Evolutionary conservation across 176 grass and related monocot species (phyloP).

Genomic region (Oryza meridionalis): DNA sequence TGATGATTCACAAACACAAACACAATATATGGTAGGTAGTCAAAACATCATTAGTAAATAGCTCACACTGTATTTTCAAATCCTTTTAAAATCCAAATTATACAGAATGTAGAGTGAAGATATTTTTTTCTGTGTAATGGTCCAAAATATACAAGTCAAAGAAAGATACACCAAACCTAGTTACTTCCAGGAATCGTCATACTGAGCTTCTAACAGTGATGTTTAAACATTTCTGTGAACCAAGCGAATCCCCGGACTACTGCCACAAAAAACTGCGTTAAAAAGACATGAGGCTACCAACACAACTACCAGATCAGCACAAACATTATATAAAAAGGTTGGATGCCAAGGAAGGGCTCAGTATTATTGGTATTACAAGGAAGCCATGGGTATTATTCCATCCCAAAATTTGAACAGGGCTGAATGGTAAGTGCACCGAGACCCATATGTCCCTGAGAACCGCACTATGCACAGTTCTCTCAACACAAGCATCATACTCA

Average conservation of each 20-base stretch:
- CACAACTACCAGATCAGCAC: background rate
- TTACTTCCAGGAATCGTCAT: background rate
- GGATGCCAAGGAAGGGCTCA: background rate
- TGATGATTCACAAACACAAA: background rate
- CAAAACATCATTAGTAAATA: slow-evolving; percentile 13
- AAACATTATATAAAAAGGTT: background rate
- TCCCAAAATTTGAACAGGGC: background rate
- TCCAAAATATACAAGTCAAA: background rate
- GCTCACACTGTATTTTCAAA: slow-evolving; percentile 3
- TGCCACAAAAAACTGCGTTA: background rate
- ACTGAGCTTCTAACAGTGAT: background rate
- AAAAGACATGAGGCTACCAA: background rate
- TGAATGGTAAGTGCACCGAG: background rate
- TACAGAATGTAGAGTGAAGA: background rate
- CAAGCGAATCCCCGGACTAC: background rate
- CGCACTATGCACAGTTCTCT: background rate
- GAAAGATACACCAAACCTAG: background rate
- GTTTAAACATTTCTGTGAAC: background rate
- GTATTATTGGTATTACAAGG: no score
- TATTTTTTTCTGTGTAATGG: background rate
- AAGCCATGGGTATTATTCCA: background rate
- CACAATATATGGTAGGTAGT: background rate
- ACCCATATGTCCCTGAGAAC: background rate
- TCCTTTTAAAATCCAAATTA: slow-evolving; percentile 7
- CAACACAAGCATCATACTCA: background rate